These are phyloP conservation scores for Daedalea quercina DNA, from an alignment of 768 basidiomycete species.

Conservation along the genomic window DNA sequence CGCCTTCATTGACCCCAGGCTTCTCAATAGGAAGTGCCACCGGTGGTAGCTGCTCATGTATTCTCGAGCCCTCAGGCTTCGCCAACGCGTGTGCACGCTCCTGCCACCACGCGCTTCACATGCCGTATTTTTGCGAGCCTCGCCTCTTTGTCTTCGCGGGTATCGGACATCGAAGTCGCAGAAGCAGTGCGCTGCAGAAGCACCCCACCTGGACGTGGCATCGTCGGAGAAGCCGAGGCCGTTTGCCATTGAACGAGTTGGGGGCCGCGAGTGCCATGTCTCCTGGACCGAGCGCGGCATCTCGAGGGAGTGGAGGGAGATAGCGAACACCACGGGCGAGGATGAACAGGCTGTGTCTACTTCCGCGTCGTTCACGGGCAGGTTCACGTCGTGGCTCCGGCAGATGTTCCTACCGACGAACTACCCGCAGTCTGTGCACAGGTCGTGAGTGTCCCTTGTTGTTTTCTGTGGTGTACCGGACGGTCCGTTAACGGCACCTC, in stretches of 20 bases:
- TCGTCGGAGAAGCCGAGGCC: constrained; percentile 1
- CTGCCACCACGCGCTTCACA: no score
- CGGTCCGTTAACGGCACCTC: neutral
- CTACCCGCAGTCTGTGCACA: constrained; percentile 23
- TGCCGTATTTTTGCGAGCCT: no score
- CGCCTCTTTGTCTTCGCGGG: no score
- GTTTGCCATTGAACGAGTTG: constrained; percentile 20
- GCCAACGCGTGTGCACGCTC: no score
- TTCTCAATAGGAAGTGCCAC: no score
- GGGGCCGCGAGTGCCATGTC: constrained; percentile 20
- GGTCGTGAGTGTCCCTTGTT: constrained; percentile 16
- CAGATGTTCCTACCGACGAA: constrained; percentile 26
- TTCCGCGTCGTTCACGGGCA: constrained; percentile 10
- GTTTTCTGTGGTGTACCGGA: neutral
- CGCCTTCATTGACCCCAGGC: no score
- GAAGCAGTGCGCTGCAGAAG: neutral
- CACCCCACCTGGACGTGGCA: neutral
- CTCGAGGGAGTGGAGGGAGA: constrained; percentile 19
- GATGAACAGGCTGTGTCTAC: constrained; percentile 5
- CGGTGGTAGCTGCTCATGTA: no score
- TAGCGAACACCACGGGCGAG: neutral
- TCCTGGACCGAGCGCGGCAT: constrained; percentile 17
- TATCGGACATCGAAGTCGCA: neutral
- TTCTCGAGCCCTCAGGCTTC: no score
- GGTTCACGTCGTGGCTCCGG: constrained; percentile 19